Evolutionary conservation across 2,329 filamentous ascomycete species (phyloP).

Genomic region (Pyricularia sp.): DNA sequence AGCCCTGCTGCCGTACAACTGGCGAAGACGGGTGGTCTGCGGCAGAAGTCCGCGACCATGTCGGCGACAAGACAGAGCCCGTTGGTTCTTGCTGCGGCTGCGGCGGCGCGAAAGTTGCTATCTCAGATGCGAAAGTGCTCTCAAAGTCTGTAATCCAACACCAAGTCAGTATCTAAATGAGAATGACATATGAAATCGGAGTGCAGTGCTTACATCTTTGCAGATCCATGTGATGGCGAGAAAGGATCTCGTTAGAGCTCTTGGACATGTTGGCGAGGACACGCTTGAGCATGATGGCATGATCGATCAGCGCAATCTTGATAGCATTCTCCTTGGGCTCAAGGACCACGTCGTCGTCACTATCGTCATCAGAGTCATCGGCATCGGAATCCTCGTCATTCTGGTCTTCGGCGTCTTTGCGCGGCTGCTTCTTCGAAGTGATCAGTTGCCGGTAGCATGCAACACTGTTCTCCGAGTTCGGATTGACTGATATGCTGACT

Average conservation of each 20-base stretch:
- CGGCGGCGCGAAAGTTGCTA: conserved; percentile 50
- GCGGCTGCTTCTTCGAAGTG: conserved; percentile 36
- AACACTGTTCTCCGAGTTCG: conserved; percentile 66
- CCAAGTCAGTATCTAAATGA: background rate
- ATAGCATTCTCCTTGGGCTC: conserved; percentile 65
- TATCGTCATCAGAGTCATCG: conserved; percentile 27
- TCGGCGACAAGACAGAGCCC: conserved; percentile 31
- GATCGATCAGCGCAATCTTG: conserved; percentile 77
- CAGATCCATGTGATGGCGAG: conserved; percentile 48
- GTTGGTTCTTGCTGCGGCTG: conserved; percentile 29
- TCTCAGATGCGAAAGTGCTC: conserved; percentile 54
- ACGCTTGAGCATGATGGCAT: conserved; percentile 78
- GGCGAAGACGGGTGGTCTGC: conserved; percentile 20
- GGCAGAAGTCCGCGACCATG: conserved; percentile 40
- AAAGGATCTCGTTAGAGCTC: conserved; percentile 50
- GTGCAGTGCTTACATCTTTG: conserved; percentile 47
- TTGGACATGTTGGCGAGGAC: conserved; percentile 63
- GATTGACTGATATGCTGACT: conserved; percentile 67
- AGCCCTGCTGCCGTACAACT: conserved; percentile 21
- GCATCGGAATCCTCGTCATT: conserved; percentile 30
- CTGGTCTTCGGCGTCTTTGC: conserved; percentile 26
- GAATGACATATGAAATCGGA: background rate
- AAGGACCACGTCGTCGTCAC: conserved; percentile 27
- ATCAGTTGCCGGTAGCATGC: conserved; percentile 69
- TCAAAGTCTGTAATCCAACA: conserved; percentile 42